Evolutionary conservation across 2,329 filamentous ascomycete genomes (phyloP), one percentile per base, ranked within the genome.

Genomic region (Endoconidiophora laricicola): DNA sequence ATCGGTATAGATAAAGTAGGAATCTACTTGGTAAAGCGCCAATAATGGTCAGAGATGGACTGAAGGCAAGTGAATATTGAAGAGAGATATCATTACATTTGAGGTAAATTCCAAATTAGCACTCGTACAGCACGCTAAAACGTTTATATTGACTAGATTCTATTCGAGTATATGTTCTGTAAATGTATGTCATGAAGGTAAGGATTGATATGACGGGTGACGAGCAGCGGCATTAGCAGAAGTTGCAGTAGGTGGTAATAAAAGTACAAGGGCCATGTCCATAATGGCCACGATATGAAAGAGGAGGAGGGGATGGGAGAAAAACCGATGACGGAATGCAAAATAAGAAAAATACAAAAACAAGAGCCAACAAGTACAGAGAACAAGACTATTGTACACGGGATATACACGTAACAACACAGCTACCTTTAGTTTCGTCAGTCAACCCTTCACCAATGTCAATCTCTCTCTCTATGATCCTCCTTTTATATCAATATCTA

Each of bases 351-450:
- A 18, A 47, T 40, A 46, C 20, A 50, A 20, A 22, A 50, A 50
- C 18, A 50, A 24, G 16, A 50, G 24, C 20, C n/a, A 36, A 43
- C 22, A 48, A 50, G 49, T 50, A 50, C 49, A 46, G n/a, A 24
- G 39, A 48, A 46, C 23, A 40, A 16, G 18, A 36, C 39, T 49
- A 49, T 53, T 44, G 47, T 53, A 53, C 51, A 50, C 18, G 43
- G 24, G 24, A 46, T 52, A 48, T 43, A 50, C 43, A 46, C 29
- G 42, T n/a, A 37, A 16, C 42, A n/a, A 10, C 23, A 41, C 43
- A 22, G 36, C 20, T 23, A 7, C 41, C 10, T 18, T 24, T 36
- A 6, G 16, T 26, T 18, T 22, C 43, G 14, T 6, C 29, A 2
- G 36, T 16, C 23, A 46, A 18, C 36, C 10, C 23, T 37, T 10